Evolutionary conservation across 805 yeast species (phyloP).

Genomic region (Sugiyamaella americana): DNA sequence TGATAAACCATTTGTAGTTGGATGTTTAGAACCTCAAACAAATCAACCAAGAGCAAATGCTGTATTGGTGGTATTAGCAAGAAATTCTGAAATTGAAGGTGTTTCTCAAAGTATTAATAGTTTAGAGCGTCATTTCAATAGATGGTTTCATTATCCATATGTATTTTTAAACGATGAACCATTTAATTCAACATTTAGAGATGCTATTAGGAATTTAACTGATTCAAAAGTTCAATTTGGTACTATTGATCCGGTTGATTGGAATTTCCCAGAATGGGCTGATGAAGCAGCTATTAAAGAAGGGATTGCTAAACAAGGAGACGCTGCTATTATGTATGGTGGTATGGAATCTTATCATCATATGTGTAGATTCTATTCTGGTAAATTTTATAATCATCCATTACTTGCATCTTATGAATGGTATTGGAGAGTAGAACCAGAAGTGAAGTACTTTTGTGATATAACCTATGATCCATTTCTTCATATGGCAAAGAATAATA

Average conservation of each 20-base stretch:
- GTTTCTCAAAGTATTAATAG: slow-evolving; percentile 67
- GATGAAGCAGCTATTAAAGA: slow-evolving; percentile 46
- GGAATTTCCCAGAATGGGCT: slow-evolving; percentile 61
- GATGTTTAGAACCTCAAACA: slow-evolving; percentile 47
- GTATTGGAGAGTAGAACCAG: slow-evolving; percentile 97
- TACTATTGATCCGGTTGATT: slow-evolving; percentile 45
- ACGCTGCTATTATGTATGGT: slow-evolving; percentile 79
- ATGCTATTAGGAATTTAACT: slow-evolving; percentile 46
- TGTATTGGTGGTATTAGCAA: slow-evolving; percentile 73
- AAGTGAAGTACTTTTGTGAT: slow-evolving; percentile 85
- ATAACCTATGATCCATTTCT: slow-evolving; percentile 84
- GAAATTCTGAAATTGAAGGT: slow-evolving; percentile 75
- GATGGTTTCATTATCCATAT: slow-evolving; percentile 93
- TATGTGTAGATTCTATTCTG: slow-evolving; percentile 93
- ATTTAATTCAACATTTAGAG: slow-evolving; percentile 60
- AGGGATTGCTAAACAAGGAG: slow-evolving; percentile 68
- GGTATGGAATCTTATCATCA: slow-evolving; percentile 76
- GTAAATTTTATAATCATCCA: slow-evolving; percentile 74
- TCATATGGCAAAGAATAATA: slow-evolving; percentile 63
- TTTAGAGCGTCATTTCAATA: slow-evolving; percentile 82
- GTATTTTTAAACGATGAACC: slow-evolving; percentile 78
- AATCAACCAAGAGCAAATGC: slow-evolving; percentile 63
- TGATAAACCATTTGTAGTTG: slow-evolving; percentile 47
- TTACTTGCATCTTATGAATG: slow-evolving; percentile 66
- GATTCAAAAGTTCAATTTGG: slow-evolving; percentile 70